phyloP scores from a whole-genome alignment of 2,329 filamentous ascomycete species.

The Mollisia scopiformis region DNA sequence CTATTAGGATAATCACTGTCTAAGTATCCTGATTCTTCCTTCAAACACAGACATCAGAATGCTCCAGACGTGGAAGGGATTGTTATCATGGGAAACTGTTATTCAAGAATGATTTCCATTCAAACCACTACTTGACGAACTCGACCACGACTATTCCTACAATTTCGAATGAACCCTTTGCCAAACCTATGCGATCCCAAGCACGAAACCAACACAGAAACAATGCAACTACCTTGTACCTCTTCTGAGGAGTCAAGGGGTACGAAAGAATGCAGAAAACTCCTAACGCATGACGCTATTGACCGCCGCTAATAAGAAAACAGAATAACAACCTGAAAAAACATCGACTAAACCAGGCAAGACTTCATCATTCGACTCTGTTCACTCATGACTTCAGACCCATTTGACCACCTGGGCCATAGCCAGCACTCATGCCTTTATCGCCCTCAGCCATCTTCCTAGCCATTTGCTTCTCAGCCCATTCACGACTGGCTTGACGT shows the following conservation, averaged over 20 bases:
- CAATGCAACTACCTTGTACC: background rate
- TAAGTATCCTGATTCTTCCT: no score
- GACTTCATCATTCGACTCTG: background rate
- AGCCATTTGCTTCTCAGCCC: conserved; percentile 58
- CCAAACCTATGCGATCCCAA: no score
- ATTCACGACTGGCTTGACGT: conserved; percentile 60
- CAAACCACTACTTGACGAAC: background rate
- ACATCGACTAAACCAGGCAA: background rate
- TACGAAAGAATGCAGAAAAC: conserved; percentile 16
- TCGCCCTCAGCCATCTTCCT: conserved; percentile 30
- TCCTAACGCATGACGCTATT: conserved; percentile 17
- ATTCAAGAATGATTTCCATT: background rate
- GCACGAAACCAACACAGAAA: background rate
- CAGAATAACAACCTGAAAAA: background rate
- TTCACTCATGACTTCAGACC: conserved; percentile 22
- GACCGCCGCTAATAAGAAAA: background rate
- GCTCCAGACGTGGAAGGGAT: background rate
- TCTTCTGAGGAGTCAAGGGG: conserved; percentile 3
- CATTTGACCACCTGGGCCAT: conserved; percentile 31
- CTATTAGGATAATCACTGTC: no score
- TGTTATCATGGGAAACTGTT: background rate
- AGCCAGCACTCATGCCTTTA: conserved; percentile 28
- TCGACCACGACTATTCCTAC: background rate
- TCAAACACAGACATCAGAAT: no score
- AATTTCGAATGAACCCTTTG: no score